phyloP scores from a whole-genome alignment of 805 yeast species.

The Suhomyces sp. region DNA sequence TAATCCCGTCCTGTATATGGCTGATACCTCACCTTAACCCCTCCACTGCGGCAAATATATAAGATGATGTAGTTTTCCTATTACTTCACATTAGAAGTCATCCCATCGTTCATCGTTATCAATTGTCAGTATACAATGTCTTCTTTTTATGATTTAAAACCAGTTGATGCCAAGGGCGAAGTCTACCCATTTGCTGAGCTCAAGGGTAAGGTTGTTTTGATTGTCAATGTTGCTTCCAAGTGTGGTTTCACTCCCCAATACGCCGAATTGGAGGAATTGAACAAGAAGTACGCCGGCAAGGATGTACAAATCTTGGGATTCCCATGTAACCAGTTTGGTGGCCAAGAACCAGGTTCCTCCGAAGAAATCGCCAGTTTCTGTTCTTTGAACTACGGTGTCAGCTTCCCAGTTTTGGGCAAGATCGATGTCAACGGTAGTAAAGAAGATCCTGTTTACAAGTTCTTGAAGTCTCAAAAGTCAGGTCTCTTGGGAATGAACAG shows the following conservation, averaged over 20 bases:
- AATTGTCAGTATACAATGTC: too few species aligned
- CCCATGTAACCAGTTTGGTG: conserved; percentile 46
- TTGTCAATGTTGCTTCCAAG: conserved; percentile 88
- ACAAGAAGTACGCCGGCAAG: conserved; percentile 38
- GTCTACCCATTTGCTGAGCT: conserved; percentile 59
- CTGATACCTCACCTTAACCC: too few species aligned
- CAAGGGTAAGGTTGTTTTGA: conserved; percentile 76
- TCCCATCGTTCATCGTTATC: too few species aligned
- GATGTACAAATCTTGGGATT: conserved; percentile 41
- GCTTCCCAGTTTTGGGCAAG: conserved; percentile 86
- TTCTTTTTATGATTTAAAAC: conserved; percentile 63
- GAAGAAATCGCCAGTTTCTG: conserved; percentile 75
- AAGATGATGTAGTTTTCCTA: too few species aligned
- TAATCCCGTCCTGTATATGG: too few species aligned
- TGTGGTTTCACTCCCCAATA: conserved; percentile 72
- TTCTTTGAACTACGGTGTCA: conserved; percentile 79
- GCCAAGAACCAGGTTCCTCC: conserved; percentile 42
- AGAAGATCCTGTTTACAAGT: conserved; percentile 78
- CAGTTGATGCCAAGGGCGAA: conserved; percentile 60
- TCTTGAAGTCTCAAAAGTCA: conserved; percentile 60
- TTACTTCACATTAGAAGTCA: too few species aligned
- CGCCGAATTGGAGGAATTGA: conserved; percentile 40
- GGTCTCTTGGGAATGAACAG: conserved; percentile 46
- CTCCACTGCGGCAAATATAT: too few species aligned
- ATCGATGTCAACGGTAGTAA: conserved; percentile 84